These are phyloP conservation scores for Saussurea involucrata DNA, from an alignment of 129 eudicot species.

Conservation along the genomic window DNA sequence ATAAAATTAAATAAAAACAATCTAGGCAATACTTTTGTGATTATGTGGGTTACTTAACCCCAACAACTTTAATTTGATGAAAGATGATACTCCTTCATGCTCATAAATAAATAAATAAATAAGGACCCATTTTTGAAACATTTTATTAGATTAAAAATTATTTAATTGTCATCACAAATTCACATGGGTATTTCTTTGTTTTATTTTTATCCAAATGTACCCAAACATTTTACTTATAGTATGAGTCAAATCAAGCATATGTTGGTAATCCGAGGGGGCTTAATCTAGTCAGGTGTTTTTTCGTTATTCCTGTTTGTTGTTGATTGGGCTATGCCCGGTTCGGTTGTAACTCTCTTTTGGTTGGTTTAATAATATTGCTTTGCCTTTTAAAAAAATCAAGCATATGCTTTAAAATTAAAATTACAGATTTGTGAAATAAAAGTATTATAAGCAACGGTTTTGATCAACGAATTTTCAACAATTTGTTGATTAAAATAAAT, in stretches of 20 bases:
- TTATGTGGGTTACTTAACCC: slow-evolving; percentile 37
- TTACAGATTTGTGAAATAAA: not conserved
- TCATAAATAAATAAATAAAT: not conserved
- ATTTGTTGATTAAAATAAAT: not conserved
- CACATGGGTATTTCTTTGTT: not conserved
- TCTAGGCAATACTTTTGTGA: not conserved
- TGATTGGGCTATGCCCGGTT: no score
- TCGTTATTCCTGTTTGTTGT: no score
- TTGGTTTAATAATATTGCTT: no score
- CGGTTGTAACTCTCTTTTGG: no score
- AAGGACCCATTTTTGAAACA: not conserved
- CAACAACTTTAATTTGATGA: slow-evolving; percentile 23
- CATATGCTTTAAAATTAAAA: not conserved
- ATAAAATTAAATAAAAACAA: not conserved
- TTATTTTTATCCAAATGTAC: not conserved
- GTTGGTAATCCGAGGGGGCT: no score
- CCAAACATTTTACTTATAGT: not conserved
- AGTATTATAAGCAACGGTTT: not conserved
- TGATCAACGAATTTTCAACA: not conserved
- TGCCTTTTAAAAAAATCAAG: no score
- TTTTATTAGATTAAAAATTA: not conserved
- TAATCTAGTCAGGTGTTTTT: no score
- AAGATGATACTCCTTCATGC: not conserved
- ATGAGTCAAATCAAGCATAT: not conserved
- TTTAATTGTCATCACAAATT: not conserved